Evolutionary conservation across 225 moss, liverwort and hornwort species (phyloP).

Genomic region (Lunularia cruciata): DNA sequence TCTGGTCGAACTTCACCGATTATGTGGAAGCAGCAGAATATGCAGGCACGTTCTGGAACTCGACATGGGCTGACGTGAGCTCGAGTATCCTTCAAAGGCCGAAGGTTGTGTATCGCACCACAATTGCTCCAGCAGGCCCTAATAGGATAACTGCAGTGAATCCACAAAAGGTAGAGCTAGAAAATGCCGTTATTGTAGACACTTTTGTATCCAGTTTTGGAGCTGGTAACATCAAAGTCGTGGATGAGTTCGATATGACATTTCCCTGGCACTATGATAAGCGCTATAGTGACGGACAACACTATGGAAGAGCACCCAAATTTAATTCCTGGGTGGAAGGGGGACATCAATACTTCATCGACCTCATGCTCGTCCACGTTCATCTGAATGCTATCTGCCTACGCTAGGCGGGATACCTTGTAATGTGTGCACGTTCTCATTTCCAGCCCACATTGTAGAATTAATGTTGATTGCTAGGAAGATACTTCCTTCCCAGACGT

Average conservation of each 20-base stretch:
- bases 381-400: slow-evolving; percentile 17
- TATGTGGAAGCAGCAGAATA: slow-evolving; percentile 32
- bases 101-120: slow-evolving; percentile 30
- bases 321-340: not conserved
- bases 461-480: too few species aligned
- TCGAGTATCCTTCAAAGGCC: slow-evolving; percentile 18
- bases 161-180: slow-evolving; percentile 21
- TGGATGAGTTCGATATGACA: slow-evolving; percentile 20
- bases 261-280: slow-evolving; percentile 23
- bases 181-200: slow-evolving; percentile 8
- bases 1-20: slow-evolving; percentile 26
- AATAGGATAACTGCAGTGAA: not conserved
- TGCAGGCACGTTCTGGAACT: slow-evolving; percentile 25
- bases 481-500: too few species aligned
- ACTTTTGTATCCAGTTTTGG: slow-evolving; percentile 9
- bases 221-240: not conserved
- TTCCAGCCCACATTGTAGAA: too few species aligned
- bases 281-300: slow-evolving; percentile 17
- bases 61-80: slow-evolving; percentile 11
- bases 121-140: slow-evolving; percentile 15
- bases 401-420: too few species aligned
- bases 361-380: slow-evolving; percentile 19
- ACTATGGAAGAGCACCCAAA: slow-evolving; percentile 12
- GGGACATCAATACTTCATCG: slow-evolving; percentile 18
- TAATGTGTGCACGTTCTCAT: too few species aligned